Conservation (phyloP, 139 green algal species). For the Chlamydomonas eustigma region DNA sequence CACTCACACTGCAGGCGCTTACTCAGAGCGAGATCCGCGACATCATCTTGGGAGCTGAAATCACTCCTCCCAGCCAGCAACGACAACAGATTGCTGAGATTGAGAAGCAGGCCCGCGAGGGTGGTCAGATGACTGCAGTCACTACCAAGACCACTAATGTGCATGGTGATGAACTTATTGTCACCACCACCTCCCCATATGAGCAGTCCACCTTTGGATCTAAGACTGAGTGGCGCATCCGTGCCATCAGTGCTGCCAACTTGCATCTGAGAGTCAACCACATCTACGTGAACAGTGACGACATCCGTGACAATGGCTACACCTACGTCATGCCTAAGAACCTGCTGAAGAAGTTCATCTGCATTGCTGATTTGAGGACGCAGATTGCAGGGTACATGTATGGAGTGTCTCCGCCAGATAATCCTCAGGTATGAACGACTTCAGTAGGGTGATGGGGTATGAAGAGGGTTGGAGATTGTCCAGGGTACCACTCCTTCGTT, state of each 20-base stretch:
- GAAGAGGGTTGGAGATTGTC: too few relatives aligned
- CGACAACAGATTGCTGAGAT: conserved; percentile 99
- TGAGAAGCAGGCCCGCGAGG: conserved; percentile 91
- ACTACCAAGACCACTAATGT: conserved; percentile 95
- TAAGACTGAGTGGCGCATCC: conserved; percentile 98
- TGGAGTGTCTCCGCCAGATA: conserved; percentile 92
- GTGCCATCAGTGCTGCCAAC: conserved; percentile 94
- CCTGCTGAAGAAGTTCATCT: conserved; percentile 99
- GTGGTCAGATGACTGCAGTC: conserved; percentile 83
- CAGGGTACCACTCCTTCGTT: too few relatives aligned
- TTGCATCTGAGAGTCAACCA: conserved; percentile 98
- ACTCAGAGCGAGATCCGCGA: conserved; percentile 95
- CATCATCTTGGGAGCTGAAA: conserved; percentile 99
- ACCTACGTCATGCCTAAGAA: conserved; percentile 99
- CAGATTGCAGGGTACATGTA: conserved; percentile 93
- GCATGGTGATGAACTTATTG: conserved; percentile 95
- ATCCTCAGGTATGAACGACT: conserved; percentile 68
- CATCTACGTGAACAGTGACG: conserved; percentile 98
- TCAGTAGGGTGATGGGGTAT: too few relatives aligned
- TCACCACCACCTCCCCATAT: conserved; percentile 96
- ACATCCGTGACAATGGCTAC: conserved; percentile 77
- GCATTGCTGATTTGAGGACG: conserved; percentile 94
- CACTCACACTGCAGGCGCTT: conserved; percentile 31
- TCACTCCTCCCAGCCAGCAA: conserved; percentile 92
- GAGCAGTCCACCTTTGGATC: conserved; percentile 86